Percentiles rank a stretch among this genome's conserved stretches.
Conservation (phyloP, 768 basidiomycete genomes). For the Boletales sp. region DNA sequence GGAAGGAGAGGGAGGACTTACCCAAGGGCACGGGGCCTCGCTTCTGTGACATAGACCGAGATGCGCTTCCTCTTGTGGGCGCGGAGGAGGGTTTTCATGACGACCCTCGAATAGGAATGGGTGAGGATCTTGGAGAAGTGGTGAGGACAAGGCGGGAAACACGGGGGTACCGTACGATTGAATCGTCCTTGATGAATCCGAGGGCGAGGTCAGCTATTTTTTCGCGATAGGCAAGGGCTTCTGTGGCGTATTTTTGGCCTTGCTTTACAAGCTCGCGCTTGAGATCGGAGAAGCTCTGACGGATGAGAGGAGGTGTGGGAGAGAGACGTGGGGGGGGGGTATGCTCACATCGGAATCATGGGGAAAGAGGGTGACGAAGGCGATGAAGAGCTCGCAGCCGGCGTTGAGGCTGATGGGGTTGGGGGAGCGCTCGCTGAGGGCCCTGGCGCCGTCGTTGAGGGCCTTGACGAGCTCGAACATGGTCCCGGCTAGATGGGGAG, state of each 20-base stretch:
- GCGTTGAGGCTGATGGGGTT: constrained; percentile 84
- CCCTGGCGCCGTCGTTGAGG: constrained; percentile 69
- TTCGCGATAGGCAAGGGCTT: constrained; percentile 80
- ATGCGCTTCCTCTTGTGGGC: constrained; percentile 92
- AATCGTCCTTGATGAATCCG: constrained; percentile 93
- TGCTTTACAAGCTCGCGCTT: constrained; percentile 82
- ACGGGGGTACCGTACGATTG: constrained; percentile 54
- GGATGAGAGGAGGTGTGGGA: constrained; percentile 1
- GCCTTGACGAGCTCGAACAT: constrained; percentile 91
- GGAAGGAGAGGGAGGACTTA: constrained; percentile 33
- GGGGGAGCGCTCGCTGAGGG: constrained; percentile 56
- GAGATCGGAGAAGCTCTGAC: constrained; percentile 76
- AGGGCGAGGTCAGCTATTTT: constrained; percentile 89
- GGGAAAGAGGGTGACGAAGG: constrained; percentile 81
- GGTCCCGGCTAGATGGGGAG: constrained; percentile 60
- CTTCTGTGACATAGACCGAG: constrained; percentile 97
- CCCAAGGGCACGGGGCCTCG: constrained; percentile 86
- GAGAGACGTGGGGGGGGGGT: constrained; percentile 12
- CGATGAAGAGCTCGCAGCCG: constrained; percentile 89
- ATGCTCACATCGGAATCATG: constrained; percentile 73
- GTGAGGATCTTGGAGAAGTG: constrained; percentile 72
- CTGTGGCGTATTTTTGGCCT: constrained; percentile 70
- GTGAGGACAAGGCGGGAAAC: constrained; percentile 16
- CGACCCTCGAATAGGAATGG: constrained; percentile 95
- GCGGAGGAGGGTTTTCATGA: constrained; percentile 86